These are phyloP conservation scores for Saprolegnia diclina DNA, from an alignment of 352 stramenopile genomes.

Conservation along the genomic window DNA sequence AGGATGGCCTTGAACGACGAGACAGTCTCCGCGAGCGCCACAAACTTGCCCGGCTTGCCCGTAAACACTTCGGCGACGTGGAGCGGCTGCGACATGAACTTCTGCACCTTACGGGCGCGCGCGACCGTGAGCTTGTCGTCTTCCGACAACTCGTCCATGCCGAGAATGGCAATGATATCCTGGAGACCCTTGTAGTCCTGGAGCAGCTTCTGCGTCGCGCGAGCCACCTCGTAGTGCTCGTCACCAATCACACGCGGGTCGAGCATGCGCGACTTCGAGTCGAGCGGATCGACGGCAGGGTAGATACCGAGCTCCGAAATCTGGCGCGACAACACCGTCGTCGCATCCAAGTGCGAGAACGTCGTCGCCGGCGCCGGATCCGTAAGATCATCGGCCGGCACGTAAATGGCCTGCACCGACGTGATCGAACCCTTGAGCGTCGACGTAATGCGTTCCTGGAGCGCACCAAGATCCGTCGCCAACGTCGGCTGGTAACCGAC, in stretches of 20 bases:
- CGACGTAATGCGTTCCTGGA: conserved; percentile 98
- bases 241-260: conserved; percentile 94
- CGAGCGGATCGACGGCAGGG: conserved; percentile 95
- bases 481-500: conserved; percentile 98
- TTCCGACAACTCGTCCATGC: conserved; percentile 96
- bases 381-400: conserved; percentile 97
- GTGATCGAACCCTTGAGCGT: conserved; percentile 97
- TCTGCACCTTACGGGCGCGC: conserved; percentile 94
- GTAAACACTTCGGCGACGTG: conserved; percentile 97
- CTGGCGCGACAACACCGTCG: conserved; percentile 94
- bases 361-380: conserved; percentile 96
- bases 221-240: conserved; percentile 91
- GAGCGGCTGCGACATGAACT: conserved; percentile 98
- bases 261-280: conserved; percentile 96
- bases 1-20: conserved; percentile 92
- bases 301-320: conserved; percentile 98
- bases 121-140: conserved; percentile 96
- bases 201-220: conserved; percentile 95
- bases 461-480: conserved; percentile 94
- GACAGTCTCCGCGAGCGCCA: conserved; percentile 91
- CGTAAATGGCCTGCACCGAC: conserved; percentile 97
- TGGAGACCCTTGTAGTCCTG: conserved; percentile 97
- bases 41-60: conserved; percentile 92
- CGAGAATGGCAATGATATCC: conserved; percentile 99
- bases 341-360: conserved; percentile 97